Evolutionary conservation across 2,329 filamentous ascomycete species (phyloP).

Genomic region (Raffaelea arxii): DNA sequence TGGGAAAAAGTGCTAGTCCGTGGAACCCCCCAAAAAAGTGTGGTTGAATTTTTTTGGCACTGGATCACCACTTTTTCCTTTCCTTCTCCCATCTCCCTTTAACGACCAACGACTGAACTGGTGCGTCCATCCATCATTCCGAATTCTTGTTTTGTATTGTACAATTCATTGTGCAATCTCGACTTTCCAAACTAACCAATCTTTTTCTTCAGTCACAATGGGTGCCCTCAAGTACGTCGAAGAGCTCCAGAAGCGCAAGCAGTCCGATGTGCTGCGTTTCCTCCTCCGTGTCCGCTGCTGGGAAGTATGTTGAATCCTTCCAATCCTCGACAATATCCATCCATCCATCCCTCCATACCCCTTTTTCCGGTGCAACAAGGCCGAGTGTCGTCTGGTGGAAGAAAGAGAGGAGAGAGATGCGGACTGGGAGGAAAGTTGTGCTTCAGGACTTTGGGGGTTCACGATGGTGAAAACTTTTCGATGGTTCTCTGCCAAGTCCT

Average conservation of each 20-base stretch:
- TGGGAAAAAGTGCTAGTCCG: no score
- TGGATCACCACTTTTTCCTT: no score
- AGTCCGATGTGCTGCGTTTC: slow-evolving; percentile 99
- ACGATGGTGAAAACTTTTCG: no score
- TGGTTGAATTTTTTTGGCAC: no score
- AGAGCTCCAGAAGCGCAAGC: slow-evolving; percentile 99
- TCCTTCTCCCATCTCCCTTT: no score
- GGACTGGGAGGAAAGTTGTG: no score
- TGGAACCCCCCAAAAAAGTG: no score
- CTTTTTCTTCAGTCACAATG: slow-evolving; percentile 57
- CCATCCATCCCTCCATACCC: not conserved
- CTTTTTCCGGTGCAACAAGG: not conserved
- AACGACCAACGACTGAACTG: no score
- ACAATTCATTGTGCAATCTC: not conserved
- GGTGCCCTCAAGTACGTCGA: slow-evolving; percentile 99
- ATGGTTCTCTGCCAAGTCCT: no score
- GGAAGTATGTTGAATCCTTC: slow-evolving; percentile 68
- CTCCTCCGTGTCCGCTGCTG: slow-evolving; percentile 99
- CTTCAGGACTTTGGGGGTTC: no score
- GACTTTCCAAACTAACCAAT: slow-evolving; percentile 14
- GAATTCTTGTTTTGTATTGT: not conserved
- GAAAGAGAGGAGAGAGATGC: no score
- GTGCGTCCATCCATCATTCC: no score
- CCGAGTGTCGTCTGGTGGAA: not conserved
- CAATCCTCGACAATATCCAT: not conserved